Conservation (phyloP, 139 green algal genomes). For the Tetraselmis chui region DNA sequence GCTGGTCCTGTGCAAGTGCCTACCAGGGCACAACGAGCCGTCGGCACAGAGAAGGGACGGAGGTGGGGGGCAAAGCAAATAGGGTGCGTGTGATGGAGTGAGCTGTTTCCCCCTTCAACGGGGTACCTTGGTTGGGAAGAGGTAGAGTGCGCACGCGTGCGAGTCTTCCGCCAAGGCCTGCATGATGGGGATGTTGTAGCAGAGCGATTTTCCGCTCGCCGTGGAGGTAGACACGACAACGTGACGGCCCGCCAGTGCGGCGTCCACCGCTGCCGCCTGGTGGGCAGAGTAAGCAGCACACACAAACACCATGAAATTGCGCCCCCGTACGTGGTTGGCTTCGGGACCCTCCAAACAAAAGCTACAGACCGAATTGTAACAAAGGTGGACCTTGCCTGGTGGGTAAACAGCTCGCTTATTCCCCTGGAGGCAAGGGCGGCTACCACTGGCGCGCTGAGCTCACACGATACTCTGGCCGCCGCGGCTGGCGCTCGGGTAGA, state of each 20-base stretch:
- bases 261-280: constrained; percentile 50
- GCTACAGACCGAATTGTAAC: no score
- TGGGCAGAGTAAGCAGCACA: no score
- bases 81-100: background rate
- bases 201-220: constrained; percentile 87
- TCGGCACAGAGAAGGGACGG: constrained; percentile 7
- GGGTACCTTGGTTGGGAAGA: constrained; percentile 92
- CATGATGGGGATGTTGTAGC: constrained; percentile 79
- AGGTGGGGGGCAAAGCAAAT: background rate
- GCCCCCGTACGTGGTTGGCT: no score
- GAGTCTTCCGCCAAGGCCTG: constrained; percentile 32
- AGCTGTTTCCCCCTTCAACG: no score
- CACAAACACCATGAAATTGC: no score
- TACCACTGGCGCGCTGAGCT: constrained; percentile 30
- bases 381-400: constrained; percentile 27
- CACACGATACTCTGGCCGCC: constrained; percentile 1
- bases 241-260: constrained; percentile 40
- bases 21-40: background rate
- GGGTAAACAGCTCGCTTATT: constrained; percentile 39
- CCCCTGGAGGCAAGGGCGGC: constrained; percentile 34
- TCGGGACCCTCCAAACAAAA: no score
- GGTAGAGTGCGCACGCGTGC: constrained; percentile 63
- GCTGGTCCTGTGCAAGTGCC: constrained; percentile 70
- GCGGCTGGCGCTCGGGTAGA: constrained; percentile 38
- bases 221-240: constrained; percentile 84